Percentiles rank a stretch among this genome's conserved stretches.
Conservation (phyloP, 208 protist species). For the Acanthamoeba quina region DNA sequence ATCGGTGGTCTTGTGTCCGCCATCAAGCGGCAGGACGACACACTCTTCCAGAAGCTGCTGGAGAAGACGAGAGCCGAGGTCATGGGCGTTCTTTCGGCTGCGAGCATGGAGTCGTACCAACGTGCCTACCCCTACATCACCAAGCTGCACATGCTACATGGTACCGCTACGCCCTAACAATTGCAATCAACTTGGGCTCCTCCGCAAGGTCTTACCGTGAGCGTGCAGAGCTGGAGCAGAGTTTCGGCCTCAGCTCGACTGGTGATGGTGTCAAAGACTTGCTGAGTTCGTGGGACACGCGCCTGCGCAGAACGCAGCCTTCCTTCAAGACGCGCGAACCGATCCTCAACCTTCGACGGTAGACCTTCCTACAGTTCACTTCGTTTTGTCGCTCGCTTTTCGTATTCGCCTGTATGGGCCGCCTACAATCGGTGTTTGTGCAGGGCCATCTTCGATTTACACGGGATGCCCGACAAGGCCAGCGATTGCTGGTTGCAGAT, state of each 20-base stretch:
- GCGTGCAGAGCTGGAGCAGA: slow-evolving; percentile 32
- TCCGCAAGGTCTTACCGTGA: not conserved
- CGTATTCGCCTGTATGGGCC: too few relatives aligned
- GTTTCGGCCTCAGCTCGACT: not conserved
- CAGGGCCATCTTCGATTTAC: slow-evolving; percentile 58
- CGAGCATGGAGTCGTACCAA: slow-evolving; percentile 87
- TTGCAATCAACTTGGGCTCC: not conserved
- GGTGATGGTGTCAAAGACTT: not conserved
- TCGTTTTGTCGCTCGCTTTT: slow-evolving; percentile 40
- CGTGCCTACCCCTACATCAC: slow-evolving; percentile 87
- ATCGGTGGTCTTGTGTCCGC: slow-evolving; percentile 73
- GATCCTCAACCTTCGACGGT: slow-evolving; percentile 79
- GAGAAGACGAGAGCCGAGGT: slow-evolving; percentile 54
- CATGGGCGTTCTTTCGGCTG: slow-evolving; percentile 83
- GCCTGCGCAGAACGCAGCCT: slow-evolving; percentile 79
- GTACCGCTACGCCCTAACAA: slow-evolving; percentile 37
- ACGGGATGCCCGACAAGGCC: slow-evolving; percentile 55
- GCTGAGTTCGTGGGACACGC: slow-evolving; percentile 72
- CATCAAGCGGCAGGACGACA: slow-evolving; percentile 47
- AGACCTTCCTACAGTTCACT: not conserved
- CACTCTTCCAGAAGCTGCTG: slow-evolving; percentile 70
- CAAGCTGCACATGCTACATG: slow-evolving; percentile 89
- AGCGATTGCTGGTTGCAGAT: slow-evolving; percentile 87
- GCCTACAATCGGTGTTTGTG: too few relatives aligned
- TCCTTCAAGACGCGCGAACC: slow-evolving; percentile 80